Percentiles rank a stretch among this genome's conserved stretches.
Conservation (phyloP, 305 asterid species). For the Fraxinus nigra region DNA sequence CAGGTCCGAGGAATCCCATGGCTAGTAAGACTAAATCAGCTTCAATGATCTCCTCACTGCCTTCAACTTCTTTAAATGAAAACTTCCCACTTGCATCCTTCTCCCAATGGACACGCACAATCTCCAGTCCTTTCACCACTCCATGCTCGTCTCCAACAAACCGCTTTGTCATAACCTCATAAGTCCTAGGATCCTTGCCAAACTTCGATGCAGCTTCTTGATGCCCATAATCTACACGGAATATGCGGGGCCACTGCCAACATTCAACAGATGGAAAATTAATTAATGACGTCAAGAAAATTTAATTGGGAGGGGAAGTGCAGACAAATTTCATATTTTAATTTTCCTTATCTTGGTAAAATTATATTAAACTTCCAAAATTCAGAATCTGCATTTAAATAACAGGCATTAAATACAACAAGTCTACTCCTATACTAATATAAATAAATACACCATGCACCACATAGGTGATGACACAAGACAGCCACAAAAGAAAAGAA, state of each 20-base stretch:
- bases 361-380: background rate
- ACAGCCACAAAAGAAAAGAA: background rate
- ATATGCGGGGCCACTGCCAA: conserved; percentile 90
- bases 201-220: conserved; percentile 92
- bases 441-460: background rate
- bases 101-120: conserved; percentile 83
- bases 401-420: background rate
- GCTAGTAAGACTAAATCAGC: conserved; percentile 88
- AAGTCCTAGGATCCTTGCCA: conserved; percentile 91
- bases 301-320: background rate
- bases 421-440: background rate
- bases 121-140: conserved; percentile 73
- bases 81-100: conserved; percentile 85
- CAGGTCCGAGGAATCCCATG: conserved; percentile 99
- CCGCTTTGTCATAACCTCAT: conserved; percentile 86
- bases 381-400: background rate
- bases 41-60: conserved; percentile 83
- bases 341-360: background rate
- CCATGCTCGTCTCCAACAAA: conserved; percentile 87
- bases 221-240: conserved; percentile 96
- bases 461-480: background rate
- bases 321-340: background rate
- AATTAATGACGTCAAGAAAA: background rate
- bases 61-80: conserved; percentile 89
- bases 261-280: conserved; percentile 2